Percentiles rank a stretch among this genome's conserved stretches.
Conservation (phyloP, 495 filamentous ascomycete genomes). For the Jackrogersella minutella region DNA sequence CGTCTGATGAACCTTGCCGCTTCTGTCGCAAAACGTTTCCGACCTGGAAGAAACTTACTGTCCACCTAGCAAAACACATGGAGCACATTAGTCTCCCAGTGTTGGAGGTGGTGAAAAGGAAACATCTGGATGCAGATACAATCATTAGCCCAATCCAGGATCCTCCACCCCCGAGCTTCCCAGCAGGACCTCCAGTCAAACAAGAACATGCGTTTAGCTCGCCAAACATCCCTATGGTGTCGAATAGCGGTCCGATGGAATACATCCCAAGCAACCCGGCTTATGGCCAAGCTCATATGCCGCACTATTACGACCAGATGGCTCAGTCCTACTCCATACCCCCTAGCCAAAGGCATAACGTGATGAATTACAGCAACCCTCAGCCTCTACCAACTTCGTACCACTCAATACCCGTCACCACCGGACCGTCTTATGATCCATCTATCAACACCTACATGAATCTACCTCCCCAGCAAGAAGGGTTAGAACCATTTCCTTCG, state of each 20-base stretch:
- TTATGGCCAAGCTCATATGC: conserved; percentile 27
- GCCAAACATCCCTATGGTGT: conserved; percentile 3
- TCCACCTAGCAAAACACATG: conserved; percentile 97
- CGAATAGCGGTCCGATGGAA: conserved; percentile 23
- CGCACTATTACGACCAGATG: conserved; percentile 33
- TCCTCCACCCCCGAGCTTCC: conserved; percentile 53
- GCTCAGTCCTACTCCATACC: conserved; percentile 27
- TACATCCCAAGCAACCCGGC: conserved; percentile 31
- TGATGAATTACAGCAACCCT: conserved; percentile 39
- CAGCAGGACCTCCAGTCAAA: conserved; percentile 47
- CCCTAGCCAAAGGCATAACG: conserved; percentile 19
- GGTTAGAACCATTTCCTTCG: conserved; percentile 48
- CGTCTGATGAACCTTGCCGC: conserved; percentile 83
- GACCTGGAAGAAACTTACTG: conserved; percentile 93
- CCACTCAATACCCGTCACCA: conserved; percentile 32
- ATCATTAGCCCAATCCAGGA: conserved; percentile 71
- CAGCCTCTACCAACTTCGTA: conserved; percentile 37
- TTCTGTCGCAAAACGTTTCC: conserved; percentile 87
- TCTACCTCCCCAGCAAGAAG: conserved; percentile 31
- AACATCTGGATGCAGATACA: conserved; percentile 64
- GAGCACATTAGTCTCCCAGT: conserved; percentile 91
- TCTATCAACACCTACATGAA: conserved; percentile 14
- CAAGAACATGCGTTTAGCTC: conserved; percentile 42
- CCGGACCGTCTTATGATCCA: conserved; percentile 23
- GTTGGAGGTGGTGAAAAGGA: conserved; percentile 71